phyloP scores from a whole-genome alignment of 73 alveolate genomes.

The Tetrahymena elliotti region DNA sequence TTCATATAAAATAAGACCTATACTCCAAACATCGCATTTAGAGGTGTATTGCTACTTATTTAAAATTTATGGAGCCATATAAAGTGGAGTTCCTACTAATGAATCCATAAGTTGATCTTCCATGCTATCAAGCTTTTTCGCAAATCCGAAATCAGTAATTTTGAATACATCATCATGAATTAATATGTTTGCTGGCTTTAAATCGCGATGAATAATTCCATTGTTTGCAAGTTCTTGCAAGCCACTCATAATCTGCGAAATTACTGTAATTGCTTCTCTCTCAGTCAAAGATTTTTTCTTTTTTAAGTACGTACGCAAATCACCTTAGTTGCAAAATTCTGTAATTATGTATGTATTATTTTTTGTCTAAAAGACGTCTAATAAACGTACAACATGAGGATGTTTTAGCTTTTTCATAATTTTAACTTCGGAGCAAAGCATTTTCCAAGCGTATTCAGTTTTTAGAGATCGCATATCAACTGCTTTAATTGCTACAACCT shows the following conservation, averaged over 20 bases:
- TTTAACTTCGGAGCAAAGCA: conserved; percentile 10
- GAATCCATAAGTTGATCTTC: conserved; percentile 43
- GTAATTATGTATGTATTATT: conserved; percentile 27
- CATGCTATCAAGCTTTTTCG: conserved; percentile 13
- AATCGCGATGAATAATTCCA: conserved; percentile 38
- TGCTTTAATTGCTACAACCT: conserved; percentile 27
- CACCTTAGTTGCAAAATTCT: conserved; percentile 37
- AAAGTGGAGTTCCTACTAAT: conserved; percentile 75
- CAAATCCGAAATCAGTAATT: conserved; percentile 48
- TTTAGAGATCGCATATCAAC: background rate
- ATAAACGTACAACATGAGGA: conserved; percentile 12
- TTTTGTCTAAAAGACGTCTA: conserved; percentile 31
- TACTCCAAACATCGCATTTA: conserved; percentile 70
- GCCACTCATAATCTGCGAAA: conserved; percentile 19
- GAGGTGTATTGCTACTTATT: conserved; percentile 59
- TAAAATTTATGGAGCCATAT: conserved; percentile 74
- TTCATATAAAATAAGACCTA: conserved; percentile 78
- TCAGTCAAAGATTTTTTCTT: background rate
- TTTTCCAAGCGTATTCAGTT: conserved; percentile 19
- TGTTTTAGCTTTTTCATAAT: conserved; percentile 32
- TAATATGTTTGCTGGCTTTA: conserved; percentile 34
- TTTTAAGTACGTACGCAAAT: conserved; percentile 4
- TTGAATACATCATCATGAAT: conserved; percentile 17
- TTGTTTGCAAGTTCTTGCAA: conserved; percentile 10
- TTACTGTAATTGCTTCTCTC: background rate